phyloP scores from a whole-genome alignment of 2,329 filamentous ascomycete genomes.

The Mycosphaerella sp. region DNA sequence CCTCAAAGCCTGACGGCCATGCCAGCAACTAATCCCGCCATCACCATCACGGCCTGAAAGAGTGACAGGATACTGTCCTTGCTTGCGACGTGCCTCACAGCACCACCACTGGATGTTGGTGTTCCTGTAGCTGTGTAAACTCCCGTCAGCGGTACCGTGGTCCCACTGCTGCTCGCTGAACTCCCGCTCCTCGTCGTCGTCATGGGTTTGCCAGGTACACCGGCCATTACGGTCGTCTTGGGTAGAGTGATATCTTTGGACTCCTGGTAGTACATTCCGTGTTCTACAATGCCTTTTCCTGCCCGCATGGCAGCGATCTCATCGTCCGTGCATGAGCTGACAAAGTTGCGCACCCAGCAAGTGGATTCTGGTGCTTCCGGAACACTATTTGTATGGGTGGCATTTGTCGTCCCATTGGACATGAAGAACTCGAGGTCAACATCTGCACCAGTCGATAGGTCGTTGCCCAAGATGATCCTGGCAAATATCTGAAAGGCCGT shows the following conservation, averaged over 20 bases:
- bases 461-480: conserved; percentile 46
- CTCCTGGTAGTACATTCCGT: conserved; percentile 51
- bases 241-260: conserved; percentile 36
- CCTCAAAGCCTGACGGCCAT: conserved; percentile 2
- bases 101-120: conserved; percentile 32
- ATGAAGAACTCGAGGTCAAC: conserved; percentile 39
- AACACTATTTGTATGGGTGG: conserved; percentile 50
- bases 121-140: conserved; percentile 37
- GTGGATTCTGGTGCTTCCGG: conserved; percentile 42
- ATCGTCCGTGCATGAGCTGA: conserved; percentile 49
- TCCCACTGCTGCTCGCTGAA: conserved; percentile 5
- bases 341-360: conserved; percentile 55
- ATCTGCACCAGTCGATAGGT: conserved; percentile 45
- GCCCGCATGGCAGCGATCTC: conserved; percentile 45
- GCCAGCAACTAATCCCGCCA: neutral
- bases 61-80: neutral
- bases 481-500: conserved; percentile 50
- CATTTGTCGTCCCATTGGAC: conserved; percentile 53
- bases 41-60: neutral
- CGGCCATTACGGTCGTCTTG: conserved; percentile 28
- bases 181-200: conserved; percentile 15
- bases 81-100: conserved; percentile 1
- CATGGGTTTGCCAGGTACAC: conserved; percentile 32
- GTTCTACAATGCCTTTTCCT: conserved; percentile 52
- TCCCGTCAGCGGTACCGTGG: conserved; percentile 29